phyloP scores from a whole-genome alignment of 805 yeast genomes.

The Sugiyamaella americana region DNA sequence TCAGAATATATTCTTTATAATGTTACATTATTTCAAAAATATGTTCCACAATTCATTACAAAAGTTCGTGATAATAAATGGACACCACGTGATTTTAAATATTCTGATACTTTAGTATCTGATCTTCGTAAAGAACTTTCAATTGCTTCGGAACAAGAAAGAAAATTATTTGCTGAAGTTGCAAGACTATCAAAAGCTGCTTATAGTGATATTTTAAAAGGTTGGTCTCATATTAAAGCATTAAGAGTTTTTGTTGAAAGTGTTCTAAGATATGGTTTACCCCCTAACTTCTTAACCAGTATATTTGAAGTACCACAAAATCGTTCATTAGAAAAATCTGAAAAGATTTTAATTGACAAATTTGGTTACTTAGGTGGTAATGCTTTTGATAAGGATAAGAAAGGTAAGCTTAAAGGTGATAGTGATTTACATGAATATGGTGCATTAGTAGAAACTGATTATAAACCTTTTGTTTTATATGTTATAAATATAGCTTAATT shows the following conservation, averaged over 20 bases:
- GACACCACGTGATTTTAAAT: slow-evolving; percentile 87
- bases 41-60: slow-evolving; percentile 57
- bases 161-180: slow-evolving; percentile 62
- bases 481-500: slow-evolving; percentile 46
- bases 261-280: slow-evolving; percentile 92
- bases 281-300: slow-evolving; percentile 73
- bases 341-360: slow-evolving; percentile 60
- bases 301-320: slow-evolving; percentile 39
- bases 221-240: slow-evolving; percentile 87
- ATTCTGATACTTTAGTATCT: slow-evolving; percentile 69
- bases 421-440: slow-evolving; percentile 76
- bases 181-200: slow-evolving; percentile 82
- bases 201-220: slow-evolving; percentile 75
- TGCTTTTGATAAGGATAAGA: slow-evolving; percentile 65
- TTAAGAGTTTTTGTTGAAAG: slow-evolving; percentile 87
- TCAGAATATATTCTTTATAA: slow-evolving; percentile 66
- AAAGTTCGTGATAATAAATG: slow-evolving; percentile 80
- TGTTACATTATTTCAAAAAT: slow-evolving; percentile 82
- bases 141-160: slow-evolving; percentile 67
- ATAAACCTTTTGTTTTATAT: slow-evolving; percentile 92
- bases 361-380: slow-evolving; percentile 91
- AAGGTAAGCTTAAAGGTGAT: slow-evolving; percentile 55
- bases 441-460: slow-evolving; percentile 86
- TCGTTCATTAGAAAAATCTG: slow-evolving; percentile 48
- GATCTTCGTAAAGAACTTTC: slow-evolving; percentile 74